A percentile compares a stretch with the other conserved stretches of the same genome.
Evolutionary conservation across 1,284 basidiomycete genomes (phyloP).

Genomic region (Ustilago nuda): DNA sequence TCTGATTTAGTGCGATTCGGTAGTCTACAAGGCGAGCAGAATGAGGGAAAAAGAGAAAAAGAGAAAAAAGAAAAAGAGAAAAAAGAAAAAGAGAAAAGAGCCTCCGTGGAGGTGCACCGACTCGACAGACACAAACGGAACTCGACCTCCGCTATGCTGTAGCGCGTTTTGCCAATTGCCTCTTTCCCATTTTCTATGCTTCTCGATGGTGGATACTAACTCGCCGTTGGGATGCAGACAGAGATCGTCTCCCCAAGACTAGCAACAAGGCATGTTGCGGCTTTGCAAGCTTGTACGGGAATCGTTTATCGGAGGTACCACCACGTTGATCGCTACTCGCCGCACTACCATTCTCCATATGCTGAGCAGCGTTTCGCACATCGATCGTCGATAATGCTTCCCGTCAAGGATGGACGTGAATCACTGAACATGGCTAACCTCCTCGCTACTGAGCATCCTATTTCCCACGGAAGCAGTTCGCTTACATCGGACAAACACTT

Average conservation of each 20-base stretch:
- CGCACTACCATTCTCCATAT: no score
- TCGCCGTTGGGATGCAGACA: background rate
- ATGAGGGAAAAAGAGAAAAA: background rate
- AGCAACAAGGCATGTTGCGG: background rate
- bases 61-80: background rate
- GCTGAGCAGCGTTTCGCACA: no score
- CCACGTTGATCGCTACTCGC: no score
- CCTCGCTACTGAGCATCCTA: background rate
- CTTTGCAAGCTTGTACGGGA: background rate
- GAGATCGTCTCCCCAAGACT: background rate
- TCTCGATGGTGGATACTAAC: background rate
- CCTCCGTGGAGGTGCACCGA: background rate
- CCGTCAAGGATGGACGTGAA: no score
- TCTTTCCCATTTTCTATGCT: background rate
- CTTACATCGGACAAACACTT: background rate
- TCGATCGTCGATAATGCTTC: no score
- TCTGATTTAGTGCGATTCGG: slow-evolving; percentile 1
- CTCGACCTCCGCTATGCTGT: background rate
- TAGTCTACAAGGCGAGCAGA: background rate
- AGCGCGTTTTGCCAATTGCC: slow-evolving; percentile 2
- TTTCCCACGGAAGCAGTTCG: background rate
- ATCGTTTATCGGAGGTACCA: background rate
- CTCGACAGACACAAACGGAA: background rate
- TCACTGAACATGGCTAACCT: no score
- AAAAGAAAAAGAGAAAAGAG: background rate